Conservation (phyloP, 2,329 filamentous ascomycete genomes). For the Trichoderma sp. region DNA sequence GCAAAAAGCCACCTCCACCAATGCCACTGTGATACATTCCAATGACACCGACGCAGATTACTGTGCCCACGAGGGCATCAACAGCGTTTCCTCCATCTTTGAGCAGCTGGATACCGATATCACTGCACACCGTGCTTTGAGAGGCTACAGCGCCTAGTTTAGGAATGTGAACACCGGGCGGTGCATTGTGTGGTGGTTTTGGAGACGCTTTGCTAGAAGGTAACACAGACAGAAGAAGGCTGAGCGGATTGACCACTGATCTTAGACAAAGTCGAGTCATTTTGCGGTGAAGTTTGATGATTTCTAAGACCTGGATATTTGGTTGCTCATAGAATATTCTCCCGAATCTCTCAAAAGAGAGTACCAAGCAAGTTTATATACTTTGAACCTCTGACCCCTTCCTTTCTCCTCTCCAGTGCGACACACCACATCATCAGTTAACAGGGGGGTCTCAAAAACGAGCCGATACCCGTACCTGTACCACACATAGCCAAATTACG, state of each 20-base stretch:
- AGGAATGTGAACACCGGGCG: slow-evolving; percentile 14
- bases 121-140: slow-evolving; percentile 57
- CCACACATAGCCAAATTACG: no score
- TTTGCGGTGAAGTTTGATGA: not conserved
- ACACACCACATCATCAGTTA: not conserved
- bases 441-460: no score
- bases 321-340: not conserved
- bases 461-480: no score
- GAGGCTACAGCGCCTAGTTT: slow-evolving; percentile 58
- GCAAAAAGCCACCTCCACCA: slow-evolving; percentile 76
- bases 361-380: not conserved
- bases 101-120: slow-evolving; percentile 56
- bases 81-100: slow-evolving; percentile 62
- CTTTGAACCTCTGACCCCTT: not conserved
- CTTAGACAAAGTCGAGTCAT: slow-evolving; percentile 8
- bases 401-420: not conserved
- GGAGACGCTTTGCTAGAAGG: slow-evolving; percentile 1
- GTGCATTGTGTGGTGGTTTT: not conserved
- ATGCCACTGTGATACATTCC: slow-evolving; percentile 68
- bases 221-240: not conserved
- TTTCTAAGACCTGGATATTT: not conserved
- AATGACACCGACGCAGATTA: slow-evolving; percentile 61
- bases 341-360: not conserved
- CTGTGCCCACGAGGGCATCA: slow-evolving; percentile 62
- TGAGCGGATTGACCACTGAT: not conserved